Base-by-base conservation (phyloP, 2,329 filamentous ascomycete genomes). In the Teratosphaeria gauchensis region DNA sequence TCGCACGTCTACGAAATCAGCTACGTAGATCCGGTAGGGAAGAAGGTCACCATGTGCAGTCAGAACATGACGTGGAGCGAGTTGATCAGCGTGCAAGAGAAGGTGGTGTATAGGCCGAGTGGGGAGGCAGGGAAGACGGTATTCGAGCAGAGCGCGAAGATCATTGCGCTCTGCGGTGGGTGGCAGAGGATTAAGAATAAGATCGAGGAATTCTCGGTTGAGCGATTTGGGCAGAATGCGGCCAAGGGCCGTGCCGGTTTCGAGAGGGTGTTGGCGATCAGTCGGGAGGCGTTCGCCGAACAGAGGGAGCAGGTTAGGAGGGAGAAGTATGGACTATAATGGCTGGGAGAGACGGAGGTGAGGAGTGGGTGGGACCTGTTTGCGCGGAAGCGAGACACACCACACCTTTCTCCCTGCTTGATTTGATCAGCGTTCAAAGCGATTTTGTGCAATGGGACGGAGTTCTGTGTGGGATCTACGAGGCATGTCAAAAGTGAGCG, bases 111-210 rank as follows among this genome's bases (percentile, higher is more conserved):
- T 53, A 48, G 62, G n/a, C 66, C 66, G 4, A 58, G 55, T 16
- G 11, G 33, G 12, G 79, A 71, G 3, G 67, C 71, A 2, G 82
- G 75, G 42, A 82, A 78, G 73, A 99, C 94, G 2, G 82, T 87
- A 63, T 97, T 99, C 71, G 81, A 85, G 54, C 94, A 99, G 78
- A 86, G 90, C 62, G 94, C 94, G 46, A 85, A 92, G 75, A 92
- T 99, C 71, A 96, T 92, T 1, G 94, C 94, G 0, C 79, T 97
- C 9, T 96, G 91, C 74, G 92, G 94, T 65, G 94, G 94, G 62
- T 99, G 94, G 92, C 90, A 96, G 77, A 90, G 91, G 72, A 91
- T 97, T 72, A 94, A 90, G 80, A 96, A 94, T 76, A 90, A 87
- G 72, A 95, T 99, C 68, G 94, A 99, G 78, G 91, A 97, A 68